A percentile compares a stretch with the other conserved stretches of the same genome.
Evolutionary conservation across 805 yeast genomes (phyloP).

Genomic region (Candida corydali): DNA sequence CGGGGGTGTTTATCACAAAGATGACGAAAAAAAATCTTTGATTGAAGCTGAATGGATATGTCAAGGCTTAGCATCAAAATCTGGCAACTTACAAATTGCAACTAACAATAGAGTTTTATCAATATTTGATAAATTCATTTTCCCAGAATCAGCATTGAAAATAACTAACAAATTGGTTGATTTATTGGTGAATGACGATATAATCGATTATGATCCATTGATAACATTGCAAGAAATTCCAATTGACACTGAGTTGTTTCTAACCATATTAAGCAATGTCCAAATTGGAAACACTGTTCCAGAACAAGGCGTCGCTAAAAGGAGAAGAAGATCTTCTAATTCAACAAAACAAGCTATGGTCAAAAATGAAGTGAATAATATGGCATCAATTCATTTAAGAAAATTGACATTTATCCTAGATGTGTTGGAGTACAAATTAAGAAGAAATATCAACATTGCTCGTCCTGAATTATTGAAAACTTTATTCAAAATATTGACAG

Average conservation of each 20-base stretch:
- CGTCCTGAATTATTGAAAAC: constrained; percentile 46
- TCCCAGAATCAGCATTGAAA: constrained; percentile 51
- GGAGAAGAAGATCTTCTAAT: constrained; percentile 79
- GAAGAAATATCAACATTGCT: constrained; percentile 25
- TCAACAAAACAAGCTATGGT: constrained; percentile 73
- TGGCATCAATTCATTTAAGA: constrained; percentile 76
- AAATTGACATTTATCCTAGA: constrained; percentile 79
- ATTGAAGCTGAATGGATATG: constrained; percentile 61
- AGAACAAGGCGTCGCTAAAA: constrained; percentile 56
- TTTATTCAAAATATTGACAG: constrained; percentile 62
- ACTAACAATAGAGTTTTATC: constrained; percentile 49
- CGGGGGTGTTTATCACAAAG: constrained; percentile 43
- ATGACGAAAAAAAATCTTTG: constrained; percentile 36
- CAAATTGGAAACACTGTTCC: constrained; percentile 49
- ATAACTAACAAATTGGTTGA: constrained; percentile 47
- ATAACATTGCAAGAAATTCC: constrained; percentile 51
- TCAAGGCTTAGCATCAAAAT: constrained; percentile 40
- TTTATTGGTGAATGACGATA: constrained; percentile 48
- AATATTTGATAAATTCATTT: constrained; percentile 52
- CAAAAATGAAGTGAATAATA: constrained; percentile 60
- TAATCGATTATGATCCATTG: constrained; percentile 30
- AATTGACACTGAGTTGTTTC: constrained; percentile 54
- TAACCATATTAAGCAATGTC: constrained; percentile 54
- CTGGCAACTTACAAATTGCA: constrained; percentile 34
- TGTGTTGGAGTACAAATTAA: constrained; percentile 55